These are phyloP conservation scores for Podospora pseudopauciseta DNA, from an alignment of 495 filamentous ascomycete genomes.

Conservation along the genomic window DNA sequence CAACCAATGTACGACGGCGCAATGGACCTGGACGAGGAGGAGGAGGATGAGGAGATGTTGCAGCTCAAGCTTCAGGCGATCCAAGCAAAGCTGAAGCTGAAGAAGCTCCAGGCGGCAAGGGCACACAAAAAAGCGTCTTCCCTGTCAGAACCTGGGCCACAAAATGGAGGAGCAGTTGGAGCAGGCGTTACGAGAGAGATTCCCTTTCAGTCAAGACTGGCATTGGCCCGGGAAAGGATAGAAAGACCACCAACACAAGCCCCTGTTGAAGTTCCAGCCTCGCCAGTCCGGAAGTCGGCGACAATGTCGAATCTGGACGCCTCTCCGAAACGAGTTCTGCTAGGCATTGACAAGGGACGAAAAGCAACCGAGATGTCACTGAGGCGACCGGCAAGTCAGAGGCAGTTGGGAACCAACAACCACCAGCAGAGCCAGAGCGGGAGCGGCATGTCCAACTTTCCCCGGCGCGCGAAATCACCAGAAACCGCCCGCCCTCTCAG, in stretches of 20 bases:
- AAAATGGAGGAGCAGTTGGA: conserved; percentile 8
- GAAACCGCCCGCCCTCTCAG: conserved; percentile 54
- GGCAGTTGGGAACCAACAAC: conserved; percentile 16
- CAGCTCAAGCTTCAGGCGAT: conserved; percentile 80
- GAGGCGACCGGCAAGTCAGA: conserved; percentile 55
- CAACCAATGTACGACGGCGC: conserved; percentile 28
- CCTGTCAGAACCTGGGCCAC: conserved; percentile 14
- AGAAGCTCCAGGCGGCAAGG: conserved; percentile 68
- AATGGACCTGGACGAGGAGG: conserved; percentile 38
- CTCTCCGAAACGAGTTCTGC: conserved; percentile 72
- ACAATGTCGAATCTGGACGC: conserved; percentile 47
- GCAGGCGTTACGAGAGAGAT: conserved; percentile 20
- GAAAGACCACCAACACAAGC: conserved; percentile 37
- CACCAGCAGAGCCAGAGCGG: conserved; percentile 24
- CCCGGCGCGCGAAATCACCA: conserved; percentile 41
- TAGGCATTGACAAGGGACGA: conserved; percentile 89
- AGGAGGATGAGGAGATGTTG: conserved; percentile 88
- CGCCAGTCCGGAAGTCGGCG: conserved; percentile 59
- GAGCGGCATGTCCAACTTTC: conserved; percentile 28
- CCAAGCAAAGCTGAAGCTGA: conserved; percentile 81
- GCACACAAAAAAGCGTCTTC: conserved; percentile 36
- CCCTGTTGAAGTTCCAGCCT: conserved; percentile 75
- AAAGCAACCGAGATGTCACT: conserved; percentile 81
- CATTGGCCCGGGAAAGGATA: conserved; percentile 28
- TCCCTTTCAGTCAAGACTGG: conserved; percentile 26